Evolutionary conservation across 2,329 filamentous ascomycete species (phyloP).

Genomic region (Penicillium sp.): DNA sequence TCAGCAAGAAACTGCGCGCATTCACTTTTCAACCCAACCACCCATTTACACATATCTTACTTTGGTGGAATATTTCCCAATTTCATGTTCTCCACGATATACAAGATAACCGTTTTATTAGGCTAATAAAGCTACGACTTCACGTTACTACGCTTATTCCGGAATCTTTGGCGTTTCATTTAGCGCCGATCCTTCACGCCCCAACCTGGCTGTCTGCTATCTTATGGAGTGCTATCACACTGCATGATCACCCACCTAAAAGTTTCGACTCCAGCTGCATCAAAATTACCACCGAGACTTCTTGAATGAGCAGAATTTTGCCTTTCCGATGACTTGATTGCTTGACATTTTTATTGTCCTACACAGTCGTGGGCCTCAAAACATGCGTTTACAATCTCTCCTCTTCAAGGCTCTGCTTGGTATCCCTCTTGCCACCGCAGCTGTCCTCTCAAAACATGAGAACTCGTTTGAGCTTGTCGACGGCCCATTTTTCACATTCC

Average conservation of each 20-base stretch:
- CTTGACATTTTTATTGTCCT: neutral
- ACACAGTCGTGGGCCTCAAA: neutral
- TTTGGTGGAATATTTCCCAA: neutral
- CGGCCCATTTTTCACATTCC: neutral
- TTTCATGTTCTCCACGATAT: too few species aligned
- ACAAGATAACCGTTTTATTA: too few species aligned
- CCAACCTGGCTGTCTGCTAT: too few species aligned
- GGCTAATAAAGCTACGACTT: too few species aligned
- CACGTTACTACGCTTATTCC: too few species aligned
- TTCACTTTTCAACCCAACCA: neutral
- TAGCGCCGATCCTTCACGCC: too few species aligned
- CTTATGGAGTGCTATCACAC: too few species aligned
- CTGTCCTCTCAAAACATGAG: neutral
- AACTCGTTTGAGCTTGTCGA: neutral
- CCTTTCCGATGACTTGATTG: neutral
- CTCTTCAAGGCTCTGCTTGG: neutral
- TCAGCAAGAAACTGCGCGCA: neutral
- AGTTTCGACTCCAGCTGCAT: neutral
- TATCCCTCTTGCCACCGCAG: neutral
- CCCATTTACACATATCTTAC: neutral
- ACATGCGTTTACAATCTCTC: neutral
- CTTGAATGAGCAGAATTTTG: neutral
- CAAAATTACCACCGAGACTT: neutral
- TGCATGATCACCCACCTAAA: too few species aligned
- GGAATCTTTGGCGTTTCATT: too few species aligned